Base-by-base conservation (phyloP, 352 stramenopile genomes). In the Blastocystis sp. region DNA sequence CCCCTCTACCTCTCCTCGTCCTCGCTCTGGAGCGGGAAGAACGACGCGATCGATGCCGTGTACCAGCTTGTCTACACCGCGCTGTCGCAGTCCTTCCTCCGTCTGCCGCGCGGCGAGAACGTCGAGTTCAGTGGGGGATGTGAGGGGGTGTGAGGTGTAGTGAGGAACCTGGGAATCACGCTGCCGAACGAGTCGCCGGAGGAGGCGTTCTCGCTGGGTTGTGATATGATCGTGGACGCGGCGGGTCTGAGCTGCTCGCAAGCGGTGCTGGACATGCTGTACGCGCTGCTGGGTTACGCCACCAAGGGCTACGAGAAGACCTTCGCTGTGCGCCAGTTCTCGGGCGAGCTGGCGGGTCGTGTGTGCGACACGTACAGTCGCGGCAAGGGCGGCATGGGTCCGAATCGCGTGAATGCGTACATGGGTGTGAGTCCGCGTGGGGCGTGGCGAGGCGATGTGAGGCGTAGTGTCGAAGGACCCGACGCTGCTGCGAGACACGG, bases 241-340 rank as follows among this genome's bases (percentile, higher is more conserved):
- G 41, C 39, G 29, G 3, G 37, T 12, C 55, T 62, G n/a, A 31
- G 26, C 26, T 26, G 41, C 70, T 29, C 60, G 24, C 16, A 67
- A 21, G 55, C 33, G 2, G 16, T 85, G 59, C n/a, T 69, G 3
- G 37, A 62, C 35, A 29, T 85, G 21, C 41, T 85, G 31, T 21
- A 55, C 33, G 55, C 51, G 6, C 65, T 85, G 51, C 29, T 13
- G 24, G 55, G 74, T 12, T 69, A 85, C 60, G 35, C 45, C 19
- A 24, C 31, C 4, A 67, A 39, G 13, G 50, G 51, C 0, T 85
- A 67, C 55, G 41, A 62, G 51, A 29, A 85, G 31, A 70, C 74
- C 1, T 69, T 60, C 26, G 74, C 74, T 0, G 39, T 85, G 10
- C 74, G 74, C 45, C 74, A 69, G 41, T 85, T 85, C 74, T 59